These are phyloP conservation scores for Alternaria infectoria DNA, from an alignment of 2,329 filamentous ascomycete genomes.

Conservation along the genomic window DNA sequence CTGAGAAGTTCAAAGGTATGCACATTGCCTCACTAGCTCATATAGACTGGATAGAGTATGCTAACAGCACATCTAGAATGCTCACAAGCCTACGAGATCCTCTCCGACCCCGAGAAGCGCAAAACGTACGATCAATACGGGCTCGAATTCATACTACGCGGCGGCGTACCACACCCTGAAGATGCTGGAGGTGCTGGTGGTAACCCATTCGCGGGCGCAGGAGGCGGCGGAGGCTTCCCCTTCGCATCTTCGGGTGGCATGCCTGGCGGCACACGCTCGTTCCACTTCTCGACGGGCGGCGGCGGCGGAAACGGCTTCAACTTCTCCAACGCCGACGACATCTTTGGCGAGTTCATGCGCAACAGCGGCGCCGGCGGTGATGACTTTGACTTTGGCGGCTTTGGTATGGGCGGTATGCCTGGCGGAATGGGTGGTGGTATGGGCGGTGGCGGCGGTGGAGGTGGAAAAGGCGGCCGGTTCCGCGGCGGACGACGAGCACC, in stretches of 20 bases:
- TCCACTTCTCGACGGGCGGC: constrained; percentile 68
- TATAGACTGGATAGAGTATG: not conserved
- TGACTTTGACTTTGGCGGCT: constrained; percentile 56
- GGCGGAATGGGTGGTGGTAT: constrained; percentile 45
- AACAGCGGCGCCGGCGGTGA: constrained; percentile 61
- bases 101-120: constrained; percentile 95
- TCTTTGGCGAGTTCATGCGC: constrained; percentile 85
- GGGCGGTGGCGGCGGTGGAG: constrained; percentile 59
- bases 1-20: constrained; percentile 89
- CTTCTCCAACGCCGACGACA: constrained; percentile 82
- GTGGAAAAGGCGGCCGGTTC: constrained; percentile 47
- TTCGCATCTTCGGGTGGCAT: constrained; percentile 65
- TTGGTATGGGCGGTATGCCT: constrained; percentile 45
- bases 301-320: constrained; percentile 70
- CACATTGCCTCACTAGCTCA: not conserved
- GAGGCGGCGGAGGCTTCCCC: constrained; percentile 56
- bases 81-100: constrained; percentile 96
- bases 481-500: constrained; percentile 53
- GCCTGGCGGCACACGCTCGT: constrained; percentile 62
- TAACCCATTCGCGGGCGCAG: constrained; percentile 53
- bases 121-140: constrained; percentile 95
- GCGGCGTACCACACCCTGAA: constrained; percentile 71
- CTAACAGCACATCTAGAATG: constrained; percentile 65
- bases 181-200: constrained; percentile 41
- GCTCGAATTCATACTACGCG: constrained; percentile 87